Percentiles rank a stretch among this genome's conserved stretches.
These are phyloP conservation scores for Rubroboletus satanas DNA, from an alignment of 768 basidiomycete species.

Conservation along the genomic window DNA sequence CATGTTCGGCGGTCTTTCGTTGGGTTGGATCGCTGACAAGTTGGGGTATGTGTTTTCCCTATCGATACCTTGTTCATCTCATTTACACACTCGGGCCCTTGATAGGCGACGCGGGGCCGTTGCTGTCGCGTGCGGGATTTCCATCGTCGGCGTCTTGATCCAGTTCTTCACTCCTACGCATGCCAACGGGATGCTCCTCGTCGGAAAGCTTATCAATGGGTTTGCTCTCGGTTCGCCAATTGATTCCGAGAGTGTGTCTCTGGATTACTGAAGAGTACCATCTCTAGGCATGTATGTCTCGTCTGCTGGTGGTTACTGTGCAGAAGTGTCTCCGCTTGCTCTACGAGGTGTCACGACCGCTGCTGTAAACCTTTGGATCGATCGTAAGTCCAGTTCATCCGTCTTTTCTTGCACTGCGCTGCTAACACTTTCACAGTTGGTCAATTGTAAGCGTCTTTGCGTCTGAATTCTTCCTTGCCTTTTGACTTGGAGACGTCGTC, in stretches of 20 bases:
- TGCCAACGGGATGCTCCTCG: constrained; percentile 23
- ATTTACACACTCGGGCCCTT: background rate
- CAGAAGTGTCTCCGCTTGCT: constrained; percentile 29
- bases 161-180: constrained; percentile 25
- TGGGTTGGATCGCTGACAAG: constrained; percentile 22
- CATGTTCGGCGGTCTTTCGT: constrained; percentile 25
- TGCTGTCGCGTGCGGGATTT: constrained; percentile 18
- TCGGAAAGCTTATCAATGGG: constrained; percentile 26
- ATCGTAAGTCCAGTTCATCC: constrained; percentile 8
- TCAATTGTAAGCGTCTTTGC: constrained; percentile 15
- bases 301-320: constrained; percentile 23
- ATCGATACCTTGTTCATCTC: background rate
- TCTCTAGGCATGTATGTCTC: constrained; percentile 24
- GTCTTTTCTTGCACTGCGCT: background rate
- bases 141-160: constrained; percentile 21
- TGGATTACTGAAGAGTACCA: background rate
- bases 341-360: constrained; percentile 25
- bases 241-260: too few species aligned
- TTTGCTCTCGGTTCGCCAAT: constrained; percentile 19
- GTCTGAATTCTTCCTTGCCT: background rate
- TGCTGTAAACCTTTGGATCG: constrained; percentile 25
- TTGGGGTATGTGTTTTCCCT: constrained; percentile 12
- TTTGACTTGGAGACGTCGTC: background rate
- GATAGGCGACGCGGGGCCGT: constrained; percentile 25
- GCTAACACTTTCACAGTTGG: constrained; percentile 14